Evolutionary conservation across 139 green algal species (phyloP).

Genomic region (Pycnococcus provasolii): DNA sequence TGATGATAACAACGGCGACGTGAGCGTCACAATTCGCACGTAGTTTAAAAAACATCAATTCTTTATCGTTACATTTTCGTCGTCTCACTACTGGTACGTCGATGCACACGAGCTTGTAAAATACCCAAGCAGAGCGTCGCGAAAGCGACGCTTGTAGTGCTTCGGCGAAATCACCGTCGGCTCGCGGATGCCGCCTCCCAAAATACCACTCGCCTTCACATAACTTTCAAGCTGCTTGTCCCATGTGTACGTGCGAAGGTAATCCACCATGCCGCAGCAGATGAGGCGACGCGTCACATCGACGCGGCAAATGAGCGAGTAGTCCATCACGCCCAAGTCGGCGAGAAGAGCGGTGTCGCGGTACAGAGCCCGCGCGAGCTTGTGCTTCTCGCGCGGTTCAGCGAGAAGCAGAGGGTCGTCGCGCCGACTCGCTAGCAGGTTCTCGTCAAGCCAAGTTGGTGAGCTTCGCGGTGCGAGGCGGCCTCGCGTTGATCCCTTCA

Average conservation of each 20-base stretch:
- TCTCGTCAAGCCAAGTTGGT: slow-evolving; percentile 2
- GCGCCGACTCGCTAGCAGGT: neutral
- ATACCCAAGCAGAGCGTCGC: slow-evolving; percentile 34
- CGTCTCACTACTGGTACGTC: neutral
- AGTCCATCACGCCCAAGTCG: slow-evolving; percentile 87
- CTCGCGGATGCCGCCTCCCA: slow-evolving; percentile 56
- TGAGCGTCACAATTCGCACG: too few species aligned
- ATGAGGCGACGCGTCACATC: slow-evolving; percentile 45
- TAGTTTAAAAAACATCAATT: too few species aligned
- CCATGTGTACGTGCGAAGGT: slow-evolving; percentile 85
- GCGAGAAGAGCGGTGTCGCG: slow-evolving; percentile 77
- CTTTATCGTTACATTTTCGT: too few species aligned
- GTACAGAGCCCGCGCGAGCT: slow-evolving; percentile 65
- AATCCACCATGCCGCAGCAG: slow-evolving; percentile 92
- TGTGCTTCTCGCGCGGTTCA: neutral
- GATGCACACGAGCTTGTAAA: slow-evolving; percentile 12
- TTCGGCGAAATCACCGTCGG: slow-evolving; percentile 89
- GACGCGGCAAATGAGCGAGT: slow-evolving; percentile 79
- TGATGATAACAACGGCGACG: too few species aligned
- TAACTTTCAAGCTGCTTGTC: slow-evolving; percentile 95
- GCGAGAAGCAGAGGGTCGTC: neutral
- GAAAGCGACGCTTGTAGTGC: slow-evolving; percentile 85
- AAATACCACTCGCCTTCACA: slow-evolving; percentile 83
- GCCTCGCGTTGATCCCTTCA: too few species aligned
- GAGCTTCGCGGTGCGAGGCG: too few species aligned